Evolutionary conservation across 2,329 filamentous ascomycete genomes (phyloP), one percentile per base, ranked within the genome.

Genomic region (Pseudogymnoascus sp.): DNA sequence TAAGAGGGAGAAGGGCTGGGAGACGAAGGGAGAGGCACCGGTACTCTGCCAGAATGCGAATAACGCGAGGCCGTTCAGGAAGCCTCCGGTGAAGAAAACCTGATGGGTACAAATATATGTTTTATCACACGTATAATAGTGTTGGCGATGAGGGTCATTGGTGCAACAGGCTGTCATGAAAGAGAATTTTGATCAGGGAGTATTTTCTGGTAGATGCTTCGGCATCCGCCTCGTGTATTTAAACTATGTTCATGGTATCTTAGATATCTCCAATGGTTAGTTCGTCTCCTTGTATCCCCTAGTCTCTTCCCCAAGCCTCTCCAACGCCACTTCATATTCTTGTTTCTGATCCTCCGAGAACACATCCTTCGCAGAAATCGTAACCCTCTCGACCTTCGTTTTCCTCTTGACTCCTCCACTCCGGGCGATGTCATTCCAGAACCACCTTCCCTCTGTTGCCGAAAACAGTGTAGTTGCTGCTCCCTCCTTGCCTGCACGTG

Each of bases 391-490:
- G 26, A 82, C 77, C 65, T 77, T 79, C 63, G 71, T 74, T 3
- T 66, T 72, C 3, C 84, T 78, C 63, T 77, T 74, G 4, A 87
- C 79, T 63, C 80, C 81, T 24, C 75, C 72, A 4, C 79, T 78
- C 63, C 82, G 83, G 1, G 86, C 89, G 66, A 98, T 88, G 69
- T 90, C 89, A 64, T 89, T 89, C 84, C 90, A 92, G 76, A 98
- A 99, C 93, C 95, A 96, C 50, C 71, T 68, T 16, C 89, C 84
- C 76, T 99, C 93, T 2, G 84, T 83, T 69, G 92, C 88, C 3
- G 87, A 88, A 59, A 96, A 87, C 11, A 99, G 77, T 0, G 92
- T 96, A 90, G 92, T 96, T 0, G 93, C 91, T 59, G 86, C 82
- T 1, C 93, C 93, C 1, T 77, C 68, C 62, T 86, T 85, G 1